Percentiles rank a stretch among this genome's conserved stretches.
Conservation (phyloP, 148 eudicot genomes). For the Silene conica region DNA sequence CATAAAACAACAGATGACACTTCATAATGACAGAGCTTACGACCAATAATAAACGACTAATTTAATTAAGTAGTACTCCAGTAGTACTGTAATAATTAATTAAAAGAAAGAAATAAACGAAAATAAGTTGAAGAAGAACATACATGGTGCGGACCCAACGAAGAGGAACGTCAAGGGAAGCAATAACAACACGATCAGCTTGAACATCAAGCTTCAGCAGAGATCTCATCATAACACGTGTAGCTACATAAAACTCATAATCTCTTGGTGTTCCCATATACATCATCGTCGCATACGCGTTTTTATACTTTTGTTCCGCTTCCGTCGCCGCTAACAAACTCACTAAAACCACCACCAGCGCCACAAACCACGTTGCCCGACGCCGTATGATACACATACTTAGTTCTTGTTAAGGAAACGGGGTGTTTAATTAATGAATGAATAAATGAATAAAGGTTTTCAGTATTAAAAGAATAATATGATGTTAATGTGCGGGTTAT, state of each 20-base stretch:
- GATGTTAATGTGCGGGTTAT: background rate
- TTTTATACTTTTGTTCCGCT: constrained; percentile 22
- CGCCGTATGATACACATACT: background rate
- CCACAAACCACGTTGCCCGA: background rate
- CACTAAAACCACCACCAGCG: constrained; percentile 5
- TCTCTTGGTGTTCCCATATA: constrained; percentile 99
- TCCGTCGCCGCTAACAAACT: background rate
- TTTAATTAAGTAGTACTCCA: background rate
- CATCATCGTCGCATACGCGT: constrained; percentile 98
- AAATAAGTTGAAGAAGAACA: constrained; percentile 16
- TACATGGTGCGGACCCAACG: constrained; percentile 77
- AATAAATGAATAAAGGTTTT: background rate
- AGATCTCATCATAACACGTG: constrained; percentile 88
- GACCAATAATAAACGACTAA: background rate
- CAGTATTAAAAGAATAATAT: no score
- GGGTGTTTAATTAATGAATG: background rate
- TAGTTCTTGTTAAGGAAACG: background rate
- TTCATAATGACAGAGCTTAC: background rate
- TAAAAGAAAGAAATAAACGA: no score
- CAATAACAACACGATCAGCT: constrained; percentile 95
- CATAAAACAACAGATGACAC: background rate
- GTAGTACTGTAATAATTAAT: no score
- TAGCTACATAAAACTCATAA: constrained; percentile 89
- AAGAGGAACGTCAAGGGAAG: constrained; percentile 87
- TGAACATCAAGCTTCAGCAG: constrained; percentile 44